Evolutionary conservation across 768 basidiomycete genomes (phyloP).

Genomic region (Asterophora parasitica): DNA sequence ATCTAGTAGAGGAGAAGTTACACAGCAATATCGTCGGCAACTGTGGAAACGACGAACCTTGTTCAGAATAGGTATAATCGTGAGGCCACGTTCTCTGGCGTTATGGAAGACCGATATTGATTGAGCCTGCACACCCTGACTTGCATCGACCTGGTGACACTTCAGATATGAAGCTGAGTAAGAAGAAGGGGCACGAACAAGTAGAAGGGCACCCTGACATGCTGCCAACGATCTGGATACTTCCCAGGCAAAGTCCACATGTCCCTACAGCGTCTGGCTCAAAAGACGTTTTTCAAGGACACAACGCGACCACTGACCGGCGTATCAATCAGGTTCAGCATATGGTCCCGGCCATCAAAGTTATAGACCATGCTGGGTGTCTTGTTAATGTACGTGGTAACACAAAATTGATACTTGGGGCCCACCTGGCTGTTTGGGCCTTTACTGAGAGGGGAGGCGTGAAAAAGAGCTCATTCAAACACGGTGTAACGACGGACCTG

Average conservation of each 20-base stretch:
- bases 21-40: constrained; percentile 6
- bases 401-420: background rate
- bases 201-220: constrained; percentile 81
- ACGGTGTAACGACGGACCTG: constrained; percentile 44
- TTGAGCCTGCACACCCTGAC: constrained; percentile 97
- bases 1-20: constrained; percentile 47
- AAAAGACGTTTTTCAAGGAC: background rate
- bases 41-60: constrained; percentile 47
- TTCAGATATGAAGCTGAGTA: background rate
- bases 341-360: constrained; percentile 48
- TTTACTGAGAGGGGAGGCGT: constrained; percentile 54
- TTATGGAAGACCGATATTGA: constrained; percentile 92
- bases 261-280: constrained; percentile 49
- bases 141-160: constrained; percentile 76
- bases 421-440: constrained; percentile 87
- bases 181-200: constrained; percentile 28
- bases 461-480: constrained; percentile 1
- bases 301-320: constrained; percentile 47
- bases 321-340: constrained; percentile 95
- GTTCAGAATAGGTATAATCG: constrained; percentile 88
- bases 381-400: constrained; percentile 3
- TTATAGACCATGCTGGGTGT: constrained; percentile 70
- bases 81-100: constrained; percentile 75
- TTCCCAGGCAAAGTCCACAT: constrained; percentile 98
- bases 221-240: constrained; percentile 90